Evolutionary conservation across 2,329 filamentous ascomycete species (phyloP), one percentile per base, ranked within the genome.

Genomic region (Biscogniauxia sp.): DNA sequence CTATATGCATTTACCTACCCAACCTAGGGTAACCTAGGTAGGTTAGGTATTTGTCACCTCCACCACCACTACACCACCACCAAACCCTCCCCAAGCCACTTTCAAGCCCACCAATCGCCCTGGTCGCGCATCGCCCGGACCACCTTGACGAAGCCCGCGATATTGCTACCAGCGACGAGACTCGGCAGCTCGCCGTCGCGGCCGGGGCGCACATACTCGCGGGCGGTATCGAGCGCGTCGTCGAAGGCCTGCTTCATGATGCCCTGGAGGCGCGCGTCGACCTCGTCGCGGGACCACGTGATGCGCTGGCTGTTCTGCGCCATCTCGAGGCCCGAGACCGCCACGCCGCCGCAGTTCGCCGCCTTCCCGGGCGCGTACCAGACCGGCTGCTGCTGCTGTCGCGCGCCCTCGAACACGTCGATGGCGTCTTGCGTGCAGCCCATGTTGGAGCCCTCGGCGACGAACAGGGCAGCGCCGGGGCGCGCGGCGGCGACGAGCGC

Each of bases 351-450:
- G 69, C 92, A 93, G 83, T 98, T 98, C 81, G 94, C 92, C 32
- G 95, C 95, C 87, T 98, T 98, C 70, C 92, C 94, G 55, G 94
- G 94, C 19, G 91, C 95, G 78, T 98, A 98, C 95, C 95, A 99
- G 77, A 97, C 88, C 62, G 86, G 87, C 82, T 92, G 87, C 75
- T 85, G 85, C 75, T 82, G 87, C 69, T 93, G 62, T 17, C 65
- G 86, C 72, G 88, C 82, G 19, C 83, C 85, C 85, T 98, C 94
- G 76, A 98, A 98, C 67, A 92, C 82, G 72, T 97, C 91, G 72
- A 99, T 97, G 69, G 94, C 94, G 67, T 91, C 93, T 79, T 95
- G 92, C 37, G 93, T 97, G 84, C 93, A 97, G 66, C 95, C 95
- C 95, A 99, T 98, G 87, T 98, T 98, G 80, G 90, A 95, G 60